These are phyloP conservation scores for Neonectria punicea DNA, from an alignment of 2,329 filamentous ascomycete species.

Conservation along the genomic window DNA sequence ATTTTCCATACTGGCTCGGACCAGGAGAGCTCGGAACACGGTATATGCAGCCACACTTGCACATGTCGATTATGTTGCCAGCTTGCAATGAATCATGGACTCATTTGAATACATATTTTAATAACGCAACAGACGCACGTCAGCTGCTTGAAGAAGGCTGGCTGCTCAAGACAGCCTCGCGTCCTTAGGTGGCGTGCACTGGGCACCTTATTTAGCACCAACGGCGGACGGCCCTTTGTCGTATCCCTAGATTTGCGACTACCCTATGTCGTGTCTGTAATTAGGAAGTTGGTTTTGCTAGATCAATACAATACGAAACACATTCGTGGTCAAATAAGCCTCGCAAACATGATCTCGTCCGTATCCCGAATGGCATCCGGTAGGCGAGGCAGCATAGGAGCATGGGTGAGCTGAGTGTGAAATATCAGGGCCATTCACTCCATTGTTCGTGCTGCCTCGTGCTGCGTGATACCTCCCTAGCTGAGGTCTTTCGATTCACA, in stretches of 20 bases:
- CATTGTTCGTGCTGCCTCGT: neutral
- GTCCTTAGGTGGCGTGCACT: neutral
- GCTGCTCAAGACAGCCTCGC: neutral
- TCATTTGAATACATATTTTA: slow-evolving; percentile 14
- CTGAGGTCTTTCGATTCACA: slow-evolving; percentile 29
- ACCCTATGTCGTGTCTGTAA: slow-evolving; percentile 39
- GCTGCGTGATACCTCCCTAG: neutral
- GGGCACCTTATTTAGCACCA: neutral
- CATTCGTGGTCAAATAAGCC: slow-evolving; percentile 30
- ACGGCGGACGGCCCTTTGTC: neutral
- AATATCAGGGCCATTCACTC: neutral
- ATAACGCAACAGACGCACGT: slow-evolving; percentile 17
- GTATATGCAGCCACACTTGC: slow-evolving; percentile 1
- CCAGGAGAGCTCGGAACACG: slow-evolving; percentile 3
- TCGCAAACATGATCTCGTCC: neutral
- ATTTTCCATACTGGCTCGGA: slow-evolving; percentile 14
- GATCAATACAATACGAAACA: slow-evolving; percentile 47
- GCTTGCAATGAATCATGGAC: slow-evolving; percentile 1
- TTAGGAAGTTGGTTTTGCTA: slow-evolving; percentile 44
- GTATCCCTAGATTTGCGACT: slow-evolving; percentile 30
- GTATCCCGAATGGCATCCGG: neutral
- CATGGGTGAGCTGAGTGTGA: neutral
- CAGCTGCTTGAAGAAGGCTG: slow-evolving; percentile 6
- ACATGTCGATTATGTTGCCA: slow-evolving; percentile 1
- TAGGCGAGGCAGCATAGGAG: no score